Evolutionary conservation across 768 basidiomycete genomes (phyloP), one percentile per base, ranked within the genome.

Genomic region (Suillus decipiens): DNA sequence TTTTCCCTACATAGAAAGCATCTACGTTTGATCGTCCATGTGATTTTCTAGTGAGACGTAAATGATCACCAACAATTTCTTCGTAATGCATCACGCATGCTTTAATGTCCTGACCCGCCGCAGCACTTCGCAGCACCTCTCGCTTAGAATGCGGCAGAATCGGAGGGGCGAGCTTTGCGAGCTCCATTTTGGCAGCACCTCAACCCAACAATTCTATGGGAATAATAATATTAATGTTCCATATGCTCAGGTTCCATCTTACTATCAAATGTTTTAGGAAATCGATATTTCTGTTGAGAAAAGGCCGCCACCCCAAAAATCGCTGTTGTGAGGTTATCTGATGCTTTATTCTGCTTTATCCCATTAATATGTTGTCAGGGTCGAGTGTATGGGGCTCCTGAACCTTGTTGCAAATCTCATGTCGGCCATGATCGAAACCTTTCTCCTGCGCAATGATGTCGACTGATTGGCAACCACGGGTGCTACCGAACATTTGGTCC

Each of bases 1-100:
- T 12, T 37, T 37, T 19, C 42, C 14, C 33, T 42, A 59, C 58
- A 33, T 62, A 43, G 53, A 61, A 62, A 42, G 19, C 36, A 57
- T 57, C 56, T 41, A 41, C 28, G 24, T 41, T 31, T 57, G 39
- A 34, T 43, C 45, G 24, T 19, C 36, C 19, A 31, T 53, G 51
- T 33, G 31, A 53, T 33, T 19, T 33, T n/a, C 31, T 33, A 53
- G 51, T 33, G 31, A 53, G 51, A 53, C 11, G 28, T 14, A 24
- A 24, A 48, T 6, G 12, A 48, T 24, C 47, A 14, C n/a, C 43
- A 45, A n/a, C n/a, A 11, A 45, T 12, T 50, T 28, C 28, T 28
- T 28, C 28, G 28, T 28, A 28, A 28, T 28, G 28, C 28, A 28
- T 28, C 28, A 28, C 3, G 28, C 28, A 28, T 28, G 28, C 3